Conservation (phyloP, 75 land plant species). For the Selaginella moellendorffii region DNA sequence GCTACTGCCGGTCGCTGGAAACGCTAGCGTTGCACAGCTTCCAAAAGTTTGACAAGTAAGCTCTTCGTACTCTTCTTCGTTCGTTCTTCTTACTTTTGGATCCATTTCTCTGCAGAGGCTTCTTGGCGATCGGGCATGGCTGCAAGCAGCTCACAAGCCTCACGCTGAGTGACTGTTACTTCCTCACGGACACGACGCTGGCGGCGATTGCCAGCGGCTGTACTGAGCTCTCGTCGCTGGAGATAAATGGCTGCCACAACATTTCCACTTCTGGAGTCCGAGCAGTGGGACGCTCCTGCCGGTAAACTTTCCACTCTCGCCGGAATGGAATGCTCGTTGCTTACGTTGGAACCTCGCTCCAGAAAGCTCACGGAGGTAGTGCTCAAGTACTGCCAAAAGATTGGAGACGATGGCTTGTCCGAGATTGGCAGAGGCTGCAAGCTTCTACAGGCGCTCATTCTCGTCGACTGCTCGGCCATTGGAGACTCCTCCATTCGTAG, state of each 20-base stretch:
- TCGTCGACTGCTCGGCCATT: conserved; percentile 67
- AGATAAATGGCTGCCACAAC: conserved; percentile 76
- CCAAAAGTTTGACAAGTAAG: conserved; percentile 69
- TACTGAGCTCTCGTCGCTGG: conserved; percentile 43
- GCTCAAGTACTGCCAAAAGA: conserved; percentile 61
- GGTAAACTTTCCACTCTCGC: no score
- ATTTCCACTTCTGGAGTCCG: conserved; percentile 56
- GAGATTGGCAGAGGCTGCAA: conserved; percentile 70
- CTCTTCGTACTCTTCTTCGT: background rate
- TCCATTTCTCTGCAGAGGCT: conserved; percentile 35
- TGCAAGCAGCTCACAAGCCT: conserved; percentile 63
- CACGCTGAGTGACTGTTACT: conserved; percentile 66
- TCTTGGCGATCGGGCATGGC: conserved; percentile 58
- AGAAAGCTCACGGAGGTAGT: conserved; percentile 66
- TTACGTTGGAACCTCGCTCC: no score
- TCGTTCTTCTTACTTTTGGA: background rate
- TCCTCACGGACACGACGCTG: conserved; percentile 52
- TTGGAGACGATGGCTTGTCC: conserved; percentile 41
- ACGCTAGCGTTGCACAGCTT: conserved; percentile 53
- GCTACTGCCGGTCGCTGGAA: conserved; percentile 41
- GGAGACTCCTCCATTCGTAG: conserved; percentile 54
- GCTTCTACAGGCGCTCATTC: conserved; percentile 50
- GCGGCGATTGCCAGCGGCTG: conserved; percentile 67
- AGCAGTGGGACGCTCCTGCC: conserved; percentile 63
- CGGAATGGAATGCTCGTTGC: no score